phyloP scores from a whole-genome alignment of 2,329 filamentous ascomycete species.

The Penicillium rolfsii region DNA sequence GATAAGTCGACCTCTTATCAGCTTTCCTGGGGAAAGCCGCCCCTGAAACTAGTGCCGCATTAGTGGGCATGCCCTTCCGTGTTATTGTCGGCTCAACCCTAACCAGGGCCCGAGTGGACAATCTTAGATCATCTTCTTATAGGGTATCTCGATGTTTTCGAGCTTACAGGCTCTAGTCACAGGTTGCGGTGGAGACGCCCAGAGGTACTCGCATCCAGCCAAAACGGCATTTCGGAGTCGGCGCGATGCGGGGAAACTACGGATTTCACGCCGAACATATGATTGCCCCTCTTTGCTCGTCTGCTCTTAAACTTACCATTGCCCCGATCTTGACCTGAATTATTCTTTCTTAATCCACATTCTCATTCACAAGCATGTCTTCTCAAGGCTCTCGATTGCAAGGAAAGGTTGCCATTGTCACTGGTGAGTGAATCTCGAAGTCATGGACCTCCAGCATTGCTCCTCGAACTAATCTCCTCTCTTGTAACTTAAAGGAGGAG shows the following conservation, averaged over 20 bases:
- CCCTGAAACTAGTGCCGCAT: neutral
- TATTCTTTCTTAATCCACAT: neutral
- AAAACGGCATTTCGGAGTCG: neutral
- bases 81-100: neutral
- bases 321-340: neutral
- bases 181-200: neutral
- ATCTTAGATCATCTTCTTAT: neutral
- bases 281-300: constrained; percentile 20
- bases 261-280: constrained; percentile 24
- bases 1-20: neutral
- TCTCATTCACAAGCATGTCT: constrained; percentile 12
- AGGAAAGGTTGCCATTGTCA: constrained; percentile 52
- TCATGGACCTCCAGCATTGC: neutral
- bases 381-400: constrained; percentile 39
- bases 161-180: neutral
- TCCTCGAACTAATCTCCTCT: neutral
- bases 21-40: neutral
- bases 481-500: constrained; percentile 35
- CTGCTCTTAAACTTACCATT: neutral
- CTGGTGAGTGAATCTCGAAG: constrained; percentile 36
- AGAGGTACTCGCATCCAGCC: neutral
- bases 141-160: neutral
- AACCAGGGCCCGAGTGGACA: neutral
- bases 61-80: neutral
- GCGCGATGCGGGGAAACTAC: constrained; percentile 24